Evolutionary conservation across 1,284 basidiomycete species (phyloP).

Genomic region (Rhizoctonia solani): DNA sequence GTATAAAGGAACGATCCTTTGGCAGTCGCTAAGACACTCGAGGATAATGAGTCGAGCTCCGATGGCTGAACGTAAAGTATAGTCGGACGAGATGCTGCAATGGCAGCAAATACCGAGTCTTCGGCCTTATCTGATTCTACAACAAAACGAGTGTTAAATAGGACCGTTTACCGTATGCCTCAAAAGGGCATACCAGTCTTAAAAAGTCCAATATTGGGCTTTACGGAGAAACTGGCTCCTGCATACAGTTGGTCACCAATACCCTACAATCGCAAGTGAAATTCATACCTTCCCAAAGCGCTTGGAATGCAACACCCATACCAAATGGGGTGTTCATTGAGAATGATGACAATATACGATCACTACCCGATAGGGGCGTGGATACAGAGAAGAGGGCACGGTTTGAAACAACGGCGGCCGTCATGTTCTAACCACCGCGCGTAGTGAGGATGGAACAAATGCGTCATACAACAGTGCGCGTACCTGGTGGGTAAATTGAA

Average conservation of each 20-base stretch:
- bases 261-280: background rate
- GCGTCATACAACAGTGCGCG: background rate
- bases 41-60: constrained; percentile 53
- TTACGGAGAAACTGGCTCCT: constrained; percentile 33
- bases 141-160: background rate
- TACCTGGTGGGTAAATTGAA: constrained; percentile 65
- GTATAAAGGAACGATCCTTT: constrained; percentile 55
- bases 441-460: background rate
- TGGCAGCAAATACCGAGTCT: constrained; percentile 1
- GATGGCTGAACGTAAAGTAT: constrained; percentile 10
- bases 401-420: constrained; percentile 73
- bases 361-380: constrained; percentile 62
- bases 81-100: constrained; percentile 15
- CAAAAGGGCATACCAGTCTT: constrained; percentile 1
- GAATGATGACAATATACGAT: constrained; percentile 74
- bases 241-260: background rate
- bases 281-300: constrained; percentile 65
- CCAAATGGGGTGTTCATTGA: constrained; percentile 71
- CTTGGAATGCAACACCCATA: constrained; percentile 71
- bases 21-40: constrained; percentile 57
- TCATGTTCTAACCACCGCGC: constrained; percentile 57
- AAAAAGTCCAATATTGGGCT: constrained; percentile 27
- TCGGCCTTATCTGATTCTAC: constrained; percentile 13
- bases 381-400: constrained; percentile 67
- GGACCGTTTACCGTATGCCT: background rate